Conservation (phyloP, 2,329 filamentous ascomycete genomes). For the Cryphonectria naterciae region DNA sequence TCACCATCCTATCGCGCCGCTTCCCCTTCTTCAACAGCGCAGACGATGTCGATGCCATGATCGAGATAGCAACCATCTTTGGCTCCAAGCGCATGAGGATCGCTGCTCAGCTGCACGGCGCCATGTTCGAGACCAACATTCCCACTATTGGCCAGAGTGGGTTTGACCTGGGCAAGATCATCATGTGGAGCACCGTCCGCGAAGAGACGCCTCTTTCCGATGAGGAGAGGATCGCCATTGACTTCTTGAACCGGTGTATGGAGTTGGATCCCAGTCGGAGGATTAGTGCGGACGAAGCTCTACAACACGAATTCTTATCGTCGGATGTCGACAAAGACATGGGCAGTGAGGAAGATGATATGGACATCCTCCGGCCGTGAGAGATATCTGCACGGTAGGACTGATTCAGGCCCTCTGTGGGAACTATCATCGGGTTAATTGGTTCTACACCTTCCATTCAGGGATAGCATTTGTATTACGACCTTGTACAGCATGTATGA, state of each 20-base stretch:
- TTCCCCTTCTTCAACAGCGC: slow-evolving; percentile 99
- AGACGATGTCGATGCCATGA: slow-evolving; percentile 97
- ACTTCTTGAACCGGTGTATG: slow-evolving; percentile 73
- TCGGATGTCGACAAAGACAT: slow-evolving; percentile 41
- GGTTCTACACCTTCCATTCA: neutral
- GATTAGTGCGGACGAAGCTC: slow-evolving; percentile 75
- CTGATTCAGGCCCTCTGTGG: neutral
- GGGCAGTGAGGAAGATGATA: slow-evolving; percentile 56
- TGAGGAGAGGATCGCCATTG: slow-evolving; percentile 74
- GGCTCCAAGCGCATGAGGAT: slow-evolving; percentile 82
- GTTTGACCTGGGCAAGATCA: slow-evolving; percentile 88
- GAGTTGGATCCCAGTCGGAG: slow-evolving; percentile 75
- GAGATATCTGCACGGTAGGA: neutral
- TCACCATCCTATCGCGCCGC: slow-evolving; percentile 89
- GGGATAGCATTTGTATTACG: neutral
- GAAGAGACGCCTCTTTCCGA: slow-evolving; percentile 58
- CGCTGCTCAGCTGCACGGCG: slow-evolving; percentile 82
- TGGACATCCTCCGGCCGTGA: slow-evolving; percentile 47
- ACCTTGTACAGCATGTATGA: neutral
- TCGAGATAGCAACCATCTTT: slow-evolving; percentile 96
- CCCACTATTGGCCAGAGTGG: slow-evolving; percentile 86
- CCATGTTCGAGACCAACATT: slow-evolving; percentile 89
- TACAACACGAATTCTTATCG: slow-evolving; percentile 72
- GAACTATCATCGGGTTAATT: neutral
- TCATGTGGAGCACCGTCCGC: slow-evolving; percentile 90